phyloP scores from a whole-genome alignment of 306 rosid genomes.

The Mimosa pudica region DNA sequence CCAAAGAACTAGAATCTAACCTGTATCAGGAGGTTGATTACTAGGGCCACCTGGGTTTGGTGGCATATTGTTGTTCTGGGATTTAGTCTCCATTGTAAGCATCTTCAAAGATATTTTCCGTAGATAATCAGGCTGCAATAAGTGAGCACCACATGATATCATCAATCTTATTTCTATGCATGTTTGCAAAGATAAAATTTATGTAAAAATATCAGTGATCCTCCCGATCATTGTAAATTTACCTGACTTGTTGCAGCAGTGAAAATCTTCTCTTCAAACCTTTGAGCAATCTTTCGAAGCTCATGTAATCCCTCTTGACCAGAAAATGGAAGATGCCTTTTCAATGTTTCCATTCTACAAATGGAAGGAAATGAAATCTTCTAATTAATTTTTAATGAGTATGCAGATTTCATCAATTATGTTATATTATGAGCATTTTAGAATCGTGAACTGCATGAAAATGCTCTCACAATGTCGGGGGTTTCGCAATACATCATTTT shows the following conservation, averaged over 20 bases:
- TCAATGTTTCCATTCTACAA: constrained; percentile 76
- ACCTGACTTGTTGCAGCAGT: constrained; percentile 78
- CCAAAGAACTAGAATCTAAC: constrained; percentile 45
- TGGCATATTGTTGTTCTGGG: constrained; percentile 48
- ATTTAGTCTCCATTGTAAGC: constrained; percentile 70
- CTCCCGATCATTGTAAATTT: constrained; percentile 14
- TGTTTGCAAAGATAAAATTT: constrained; percentile 5
- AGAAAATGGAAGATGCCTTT: constrained; percentile 74
- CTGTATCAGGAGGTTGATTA: constrained; percentile 68
- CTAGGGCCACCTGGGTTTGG: constrained; percentile 55
- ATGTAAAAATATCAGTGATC: neutral
- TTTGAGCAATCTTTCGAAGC: constrained; percentile 74
- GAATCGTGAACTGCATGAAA: neutral
- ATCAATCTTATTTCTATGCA: constrained; percentile 12
- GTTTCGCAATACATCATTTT: neutral
- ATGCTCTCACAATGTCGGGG: neutral
- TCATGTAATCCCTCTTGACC: constrained; percentile 77
- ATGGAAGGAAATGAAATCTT: constrained; percentile 17
- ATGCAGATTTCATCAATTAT: neutral
- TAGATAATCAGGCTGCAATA: constrained; percentile 55
- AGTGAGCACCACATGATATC: constrained; percentile 19
- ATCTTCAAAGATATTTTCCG: constrained; percentile 55
- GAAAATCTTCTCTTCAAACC: constrained; percentile 86
- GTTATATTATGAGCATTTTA: neutral
- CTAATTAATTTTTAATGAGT: neutral